A percentile compares a stretch with the other conserved stretches of the same genome.
Evolutionary conservation across 2,329 filamentous ascomycete genomes (phyloP).

Genomic region (Scopulariopsis brevicaulis): DNA sequence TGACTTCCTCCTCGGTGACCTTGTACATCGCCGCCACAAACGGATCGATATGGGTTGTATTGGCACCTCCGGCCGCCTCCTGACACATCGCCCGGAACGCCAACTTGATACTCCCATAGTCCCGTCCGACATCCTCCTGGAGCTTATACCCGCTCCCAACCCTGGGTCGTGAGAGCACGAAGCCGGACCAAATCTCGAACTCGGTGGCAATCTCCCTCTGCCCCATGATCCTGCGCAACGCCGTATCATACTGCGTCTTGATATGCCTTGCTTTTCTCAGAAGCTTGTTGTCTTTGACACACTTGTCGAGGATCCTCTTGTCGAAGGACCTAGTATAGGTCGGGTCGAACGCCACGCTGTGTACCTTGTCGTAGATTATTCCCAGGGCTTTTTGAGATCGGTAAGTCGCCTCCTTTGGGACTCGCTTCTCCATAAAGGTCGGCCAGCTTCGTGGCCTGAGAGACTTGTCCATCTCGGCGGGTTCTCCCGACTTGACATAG

Average conservation of each 20-base stretch:
- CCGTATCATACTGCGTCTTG: conserved; percentile 68
- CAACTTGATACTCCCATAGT: conserved; percentile 54
- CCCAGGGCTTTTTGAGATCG: conserved; percentile 64
- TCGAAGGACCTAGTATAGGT: conserved; percentile 69
- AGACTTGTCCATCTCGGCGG: conserved; percentile 53
- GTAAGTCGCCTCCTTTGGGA: conserved; percentile 40
- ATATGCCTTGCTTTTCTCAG: conserved; percentile 50
- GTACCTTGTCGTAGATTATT: conserved; percentile 68
- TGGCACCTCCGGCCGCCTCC: conserved; percentile 47
- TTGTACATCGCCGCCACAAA: conserved; percentile 84
- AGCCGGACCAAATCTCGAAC: conserved; percentile 85
- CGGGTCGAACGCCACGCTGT: conserved; percentile 56
- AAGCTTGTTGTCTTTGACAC: conserved; percentile 38
- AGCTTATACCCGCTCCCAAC: conserved; percentile 74
- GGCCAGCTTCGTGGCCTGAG: conserved; percentile 59
- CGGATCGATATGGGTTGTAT: conserved; percentile 48
- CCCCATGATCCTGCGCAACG: conserved; percentile 68
- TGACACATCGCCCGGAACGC: conserved; percentile 58
- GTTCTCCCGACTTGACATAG: conserved; percentile 80
- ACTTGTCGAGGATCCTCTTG: conserved; percentile 55
- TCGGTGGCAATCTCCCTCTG: conserved; percentile 78
- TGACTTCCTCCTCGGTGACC: conserved; percentile 63
- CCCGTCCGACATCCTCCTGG: conserved; percentile 67
- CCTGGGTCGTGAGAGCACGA: conserved; percentile 64
- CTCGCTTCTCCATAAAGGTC: conserved; percentile 74